Percentiles rank a stretch among this genome's conserved stretches.
Evolutionary conservation across 352 stramenopile species (phyloP).

Genomic region (Globisporangium lucens): DNA sequence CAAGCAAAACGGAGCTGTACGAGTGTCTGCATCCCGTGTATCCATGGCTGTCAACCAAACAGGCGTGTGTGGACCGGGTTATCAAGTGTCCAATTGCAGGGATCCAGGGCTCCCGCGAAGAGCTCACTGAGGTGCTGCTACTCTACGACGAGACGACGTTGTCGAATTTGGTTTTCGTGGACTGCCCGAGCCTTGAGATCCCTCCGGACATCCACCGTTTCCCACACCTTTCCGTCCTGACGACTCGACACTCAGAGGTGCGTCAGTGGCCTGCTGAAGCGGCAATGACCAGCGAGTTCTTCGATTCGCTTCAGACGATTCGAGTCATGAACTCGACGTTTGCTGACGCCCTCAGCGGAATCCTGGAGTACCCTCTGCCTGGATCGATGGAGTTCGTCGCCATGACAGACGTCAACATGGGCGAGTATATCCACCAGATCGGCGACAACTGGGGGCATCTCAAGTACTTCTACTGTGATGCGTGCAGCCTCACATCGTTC

Average conservation of each 20-base stretch:
- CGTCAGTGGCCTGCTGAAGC: not conserved
- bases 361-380: not conserved
- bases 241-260: not conserved
- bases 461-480: conserved; percentile 4
- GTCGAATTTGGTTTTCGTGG: not conserved
- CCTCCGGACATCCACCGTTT: not conserved
- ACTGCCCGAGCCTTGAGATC: not conserved
- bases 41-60: not conserved
- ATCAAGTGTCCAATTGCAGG: not conserved
- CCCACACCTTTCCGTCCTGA: not conserved
- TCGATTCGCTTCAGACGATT: not conserved
- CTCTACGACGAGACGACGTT: not conserved
- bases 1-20: not conserved
- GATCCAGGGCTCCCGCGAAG: not conserved
- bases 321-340: not conserved
- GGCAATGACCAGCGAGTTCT: not conserved
- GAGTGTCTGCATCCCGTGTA: not conserved
- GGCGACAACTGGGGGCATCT: not conserved
- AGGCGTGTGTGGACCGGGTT: not conserved
- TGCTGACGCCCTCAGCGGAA: not conserved
- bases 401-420: not conserved
- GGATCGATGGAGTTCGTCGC: not conserved
- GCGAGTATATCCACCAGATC: not conserved
- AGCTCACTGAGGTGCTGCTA: not conserved
- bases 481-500: not conserved